phyloP scores from a whole-genome alignment of 371 early-diverging fungal species.

The Mucor circinelloides region DNA sequence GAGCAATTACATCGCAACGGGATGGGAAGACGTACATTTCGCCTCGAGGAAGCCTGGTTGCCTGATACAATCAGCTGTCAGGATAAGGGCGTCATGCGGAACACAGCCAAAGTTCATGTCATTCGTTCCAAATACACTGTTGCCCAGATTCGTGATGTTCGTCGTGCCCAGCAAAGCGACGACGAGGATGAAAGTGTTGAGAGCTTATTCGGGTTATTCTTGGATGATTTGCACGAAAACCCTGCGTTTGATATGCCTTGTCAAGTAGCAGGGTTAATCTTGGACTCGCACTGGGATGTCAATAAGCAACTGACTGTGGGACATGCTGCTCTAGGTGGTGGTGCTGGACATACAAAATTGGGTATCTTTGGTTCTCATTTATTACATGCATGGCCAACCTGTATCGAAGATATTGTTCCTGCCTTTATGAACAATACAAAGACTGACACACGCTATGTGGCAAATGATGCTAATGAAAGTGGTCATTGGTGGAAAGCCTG shows the following conservation, averaged over 20 bases:
- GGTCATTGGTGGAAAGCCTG: slow-evolving; percentile 60
- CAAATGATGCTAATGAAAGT: slow-evolving; percentile 63
- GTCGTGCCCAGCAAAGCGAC: slow-evolving; percentile 61
- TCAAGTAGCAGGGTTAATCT: slow-evolving; percentile 57
- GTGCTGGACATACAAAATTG: slow-evolving; percentile 44
- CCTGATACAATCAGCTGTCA: slow-evolving; percentile 52
- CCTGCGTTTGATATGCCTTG: slow-evolving; percentile 43
- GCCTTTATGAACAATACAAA: slow-evolving; percentile 58
- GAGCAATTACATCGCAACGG: slow-evolving; percentile 70
- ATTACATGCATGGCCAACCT: slow-evolving; percentile 66
- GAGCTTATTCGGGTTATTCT: slow-evolving; percentile 48
- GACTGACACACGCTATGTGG: slow-evolving; percentile 56
- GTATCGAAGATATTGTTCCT: slow-evolving; percentile 60
- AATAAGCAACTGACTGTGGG: slow-evolving; percentile 49
- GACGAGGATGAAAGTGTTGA: slow-evolving; percentile 23
- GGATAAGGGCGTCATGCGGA: slow-evolving; percentile 35
- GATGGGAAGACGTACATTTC: slow-evolving; percentile 62
- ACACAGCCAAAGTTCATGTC: slow-evolving; percentile 63
- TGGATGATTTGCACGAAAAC: slow-evolving; percentile 47
- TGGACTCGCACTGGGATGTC: slow-evolving; percentile 66
- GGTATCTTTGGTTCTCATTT: slow-evolving; percentile 74
- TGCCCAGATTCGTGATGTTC: slow-evolving; percentile 58
- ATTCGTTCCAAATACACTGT: slow-evolving; percentile 52
- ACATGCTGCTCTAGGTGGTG: slow-evolving; percentile 74
- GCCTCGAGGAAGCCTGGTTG: slow-evolving; percentile 60